Base-by-base conservation (phyloP, 2,329 filamentous ascomycete species). In the Scedosporium minutisporum region DNA sequence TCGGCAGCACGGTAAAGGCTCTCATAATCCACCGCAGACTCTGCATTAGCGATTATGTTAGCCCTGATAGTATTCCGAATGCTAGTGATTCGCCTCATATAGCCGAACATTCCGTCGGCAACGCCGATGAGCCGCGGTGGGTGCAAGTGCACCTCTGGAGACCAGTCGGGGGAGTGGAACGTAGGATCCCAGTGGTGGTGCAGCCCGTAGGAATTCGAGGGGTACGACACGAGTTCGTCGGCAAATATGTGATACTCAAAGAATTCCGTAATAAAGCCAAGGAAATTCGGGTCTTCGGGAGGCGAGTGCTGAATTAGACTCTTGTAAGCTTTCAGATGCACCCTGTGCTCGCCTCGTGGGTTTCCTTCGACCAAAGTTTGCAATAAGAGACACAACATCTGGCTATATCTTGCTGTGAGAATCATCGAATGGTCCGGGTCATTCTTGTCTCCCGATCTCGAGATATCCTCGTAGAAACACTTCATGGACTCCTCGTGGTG, bases 241-340 rank as follows among this genome's bases (percentile, higher is more conserved):
- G 83, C 83, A 64, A 80, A 83, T 48, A 87, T 84, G 72, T 95
- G 90, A 69, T 95, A 96, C 71, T 92, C 88, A 73, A 96, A 93
- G 75, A 96, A 93, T 71, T 90, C 87, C 65, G 87, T 87, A 64
- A 86, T 82, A 67, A 86, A 86, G 9, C 78, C 75, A 29, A 78
- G 70, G 70, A 95, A 91, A 23, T 86, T 83, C 21, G 86, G 74
- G 80, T 92, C 77, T 70, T 83, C 70, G 61, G 88, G 78, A 70
- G 86, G 85, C 1, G 77, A 81, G 63, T 81, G 76, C 51, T 78
- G 79, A n/a, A 93, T 85, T 63, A 96, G 81, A 63, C 82, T 82
- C 67, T 90, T 85, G 66, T 93, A 93, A 0, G 85, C 89, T 64
- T 87, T 80, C 66, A 96, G 86, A 70, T 96, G 91, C 58, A 88